phyloP scores from a whole-genome alignment of 208 protist species.

The Phytomonas sp. region DNA sequence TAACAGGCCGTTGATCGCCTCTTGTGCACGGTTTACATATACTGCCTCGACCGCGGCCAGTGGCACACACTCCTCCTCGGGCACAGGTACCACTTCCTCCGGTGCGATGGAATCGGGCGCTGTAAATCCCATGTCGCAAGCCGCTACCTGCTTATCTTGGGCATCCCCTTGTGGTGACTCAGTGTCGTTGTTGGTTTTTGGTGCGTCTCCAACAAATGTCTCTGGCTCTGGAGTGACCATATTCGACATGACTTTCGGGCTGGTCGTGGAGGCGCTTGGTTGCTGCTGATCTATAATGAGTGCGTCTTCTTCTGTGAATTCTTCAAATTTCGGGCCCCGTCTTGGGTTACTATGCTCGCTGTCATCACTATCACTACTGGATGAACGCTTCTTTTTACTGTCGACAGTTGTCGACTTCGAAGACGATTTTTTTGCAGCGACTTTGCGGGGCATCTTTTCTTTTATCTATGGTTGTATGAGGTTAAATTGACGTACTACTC shows the following conservation, averaged over 20 bases:
- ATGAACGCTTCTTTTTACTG: constrained; percentile 8
- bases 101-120: constrained; percentile 4
- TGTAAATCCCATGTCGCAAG: background rate
- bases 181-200: background rate
- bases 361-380: constrained; percentile 17
- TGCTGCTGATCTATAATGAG: constrained; percentile 4
- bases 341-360: constrained; percentile 17
- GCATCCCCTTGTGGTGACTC: background rate
- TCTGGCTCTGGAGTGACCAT: constrained; percentile 5
- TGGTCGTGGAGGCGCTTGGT: constrained; percentile 4
- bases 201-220: background rate
- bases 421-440: constrained; percentile 14
- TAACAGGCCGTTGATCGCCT: constrained; percentile 62
- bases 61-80: constrained; percentile 48
- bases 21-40: constrained; percentile 41
- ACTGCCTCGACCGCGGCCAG: constrained; percentile 48
- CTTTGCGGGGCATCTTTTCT: constrained; percentile 19
- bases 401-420: background rate
- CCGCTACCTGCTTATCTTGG: background rate
- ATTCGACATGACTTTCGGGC: background rate
- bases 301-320: constrained; percentile 10
- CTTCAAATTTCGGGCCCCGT: constrained; percentile 8
- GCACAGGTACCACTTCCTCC: constrained; percentile 7
- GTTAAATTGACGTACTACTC: background rate
- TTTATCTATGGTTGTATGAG: background rate